phyloP scores from a whole-genome alignment of 1,284 basidiomycete species.

The Cutaneotrichosporon spelunceum region DNA sequence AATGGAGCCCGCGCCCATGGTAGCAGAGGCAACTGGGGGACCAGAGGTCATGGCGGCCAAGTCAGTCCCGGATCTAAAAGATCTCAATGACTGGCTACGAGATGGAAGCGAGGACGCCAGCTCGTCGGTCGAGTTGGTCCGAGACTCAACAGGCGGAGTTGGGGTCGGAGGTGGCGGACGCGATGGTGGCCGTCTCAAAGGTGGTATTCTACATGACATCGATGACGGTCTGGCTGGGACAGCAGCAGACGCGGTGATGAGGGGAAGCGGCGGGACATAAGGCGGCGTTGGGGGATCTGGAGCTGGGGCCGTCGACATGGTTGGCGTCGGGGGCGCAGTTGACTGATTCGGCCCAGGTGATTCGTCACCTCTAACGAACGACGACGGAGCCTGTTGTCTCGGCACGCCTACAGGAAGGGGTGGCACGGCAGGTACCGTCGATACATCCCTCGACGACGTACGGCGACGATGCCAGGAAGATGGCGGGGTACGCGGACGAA shows the following conservation, averaged over 20 bases:
- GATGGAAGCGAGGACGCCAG: not conserved
- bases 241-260: not conserved
- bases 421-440: not conserved
- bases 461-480: slow-evolving; percentile 1
- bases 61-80: not conserved
- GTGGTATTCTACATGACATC: slow-evolving; percentile 11
- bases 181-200: slow-evolving; percentile 17
- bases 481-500: slow-evolving; percentile 6
- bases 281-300: not conserved
- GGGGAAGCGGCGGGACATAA: not conserved
- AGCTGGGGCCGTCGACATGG: not conserved
- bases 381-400: not conserved
- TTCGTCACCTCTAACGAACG: not conserved
- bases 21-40: not conserved
- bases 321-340: not conserved
- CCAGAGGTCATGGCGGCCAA: not conserved
- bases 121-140: slow-evolving; percentile 4
- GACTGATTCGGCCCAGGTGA: not conserved
- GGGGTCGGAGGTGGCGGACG: slow-evolving; percentile 18
- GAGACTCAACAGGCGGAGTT: slow-evolving; percentile 8
- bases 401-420: not conserved
- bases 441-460: not conserved
- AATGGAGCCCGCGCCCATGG: not conserved
- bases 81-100: not conserved
- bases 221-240: not conserved